Evolutionary conservation across 441 rosid genomes (phyloP).

Genomic region (Populus hybrid): DNA sequence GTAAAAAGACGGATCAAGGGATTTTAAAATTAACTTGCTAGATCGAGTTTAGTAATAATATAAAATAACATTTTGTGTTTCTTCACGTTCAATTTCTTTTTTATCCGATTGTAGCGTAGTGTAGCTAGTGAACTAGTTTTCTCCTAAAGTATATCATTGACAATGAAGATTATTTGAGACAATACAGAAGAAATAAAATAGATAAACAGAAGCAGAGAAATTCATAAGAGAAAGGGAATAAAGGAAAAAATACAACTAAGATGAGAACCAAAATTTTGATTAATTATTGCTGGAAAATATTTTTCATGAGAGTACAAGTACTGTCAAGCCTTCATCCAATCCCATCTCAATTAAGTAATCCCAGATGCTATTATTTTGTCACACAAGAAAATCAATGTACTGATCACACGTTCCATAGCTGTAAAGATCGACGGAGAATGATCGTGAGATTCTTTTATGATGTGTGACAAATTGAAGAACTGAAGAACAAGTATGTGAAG

Average conservation of each 20-base stretch:
- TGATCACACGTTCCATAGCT: not conserved
- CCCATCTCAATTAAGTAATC: not conserved
- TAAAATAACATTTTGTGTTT: no score
- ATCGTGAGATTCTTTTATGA: not conserved
- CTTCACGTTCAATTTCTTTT: no score
- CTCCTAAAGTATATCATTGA: not conserved
- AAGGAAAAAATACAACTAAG: not conserved
- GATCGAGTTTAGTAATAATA: not conserved
- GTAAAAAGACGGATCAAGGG: no score
- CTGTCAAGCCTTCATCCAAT: not conserved
- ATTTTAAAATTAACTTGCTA: no score
- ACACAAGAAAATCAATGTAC: not conserved
- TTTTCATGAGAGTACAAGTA: not conserved
- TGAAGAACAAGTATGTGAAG: no score
- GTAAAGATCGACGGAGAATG: not conserved
- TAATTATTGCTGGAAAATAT: not conserved
- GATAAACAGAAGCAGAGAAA: not conserved
- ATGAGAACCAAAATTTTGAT: not conserved
- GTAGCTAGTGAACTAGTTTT: not conserved
- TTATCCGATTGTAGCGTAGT: not conserved
- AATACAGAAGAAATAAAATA: not conserved
- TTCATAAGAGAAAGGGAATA: not conserved
- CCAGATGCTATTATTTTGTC: not conserved
- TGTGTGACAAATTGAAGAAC: no score
- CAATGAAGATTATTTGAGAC: not conserved